These are phyloP conservation scores for Amesomyces nigricolor DNA, from an alignment of 2,329 filamentous ascomycete genomes.

Conservation along the genomic window DNA sequence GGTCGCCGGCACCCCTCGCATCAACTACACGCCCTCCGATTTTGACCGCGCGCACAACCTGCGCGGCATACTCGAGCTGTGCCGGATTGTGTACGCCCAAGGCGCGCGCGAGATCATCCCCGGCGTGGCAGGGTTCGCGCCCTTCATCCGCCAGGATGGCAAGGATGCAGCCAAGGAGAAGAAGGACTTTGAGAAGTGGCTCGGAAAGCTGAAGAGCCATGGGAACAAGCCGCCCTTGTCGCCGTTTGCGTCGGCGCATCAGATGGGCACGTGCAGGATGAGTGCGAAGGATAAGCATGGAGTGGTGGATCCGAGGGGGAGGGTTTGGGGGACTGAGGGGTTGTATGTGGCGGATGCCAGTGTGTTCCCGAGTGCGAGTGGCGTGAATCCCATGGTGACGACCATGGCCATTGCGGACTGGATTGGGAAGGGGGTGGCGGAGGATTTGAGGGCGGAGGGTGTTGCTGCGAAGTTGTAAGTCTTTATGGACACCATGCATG, in stretches of 20 bases:
- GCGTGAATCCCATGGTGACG: conserved; percentile 79
- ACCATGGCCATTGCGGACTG: conserved; percentile 65
- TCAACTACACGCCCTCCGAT: conserved; percentile 65
- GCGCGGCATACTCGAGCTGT: conserved; percentile 64
- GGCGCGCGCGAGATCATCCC: conserved; percentile 77
- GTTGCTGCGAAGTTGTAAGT: conserved; percentile 16
- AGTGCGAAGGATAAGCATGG: conserved; percentile 45
- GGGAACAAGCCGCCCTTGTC: conserved; percentile 47
- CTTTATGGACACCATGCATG: neutral
- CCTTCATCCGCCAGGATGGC: conserved; percentile 47
- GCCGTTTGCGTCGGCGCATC: conserved; percentile 65
- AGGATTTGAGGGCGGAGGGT: conserved; percentile 37
- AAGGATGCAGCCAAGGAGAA: conserved; percentile 13
- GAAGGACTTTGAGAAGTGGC: conserved; percentile 54
- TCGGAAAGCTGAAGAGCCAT: conserved; percentile 43
- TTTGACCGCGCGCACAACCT: conserved; percentile 69
- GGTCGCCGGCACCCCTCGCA: conserved; percentile 53
- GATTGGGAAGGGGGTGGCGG: conserved; percentile 53
- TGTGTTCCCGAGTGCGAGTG: conserved; percentile 69
- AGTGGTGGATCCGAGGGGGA: conserved; percentile 53
- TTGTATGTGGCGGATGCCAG: conserved; percentile 70
- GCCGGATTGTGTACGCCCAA: conserved; percentile 70
- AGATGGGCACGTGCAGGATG: conserved; percentile 78
- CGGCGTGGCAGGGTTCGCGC: conserved; percentile 53
- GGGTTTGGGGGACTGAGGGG: conserved; percentile 59